Evolutionary conservation across 2,329 filamentous ascomycete genomes (phyloP), one percentile per base, ranked within the genome.

Genomic region (Gnomoniopsis sp.): DNA sequence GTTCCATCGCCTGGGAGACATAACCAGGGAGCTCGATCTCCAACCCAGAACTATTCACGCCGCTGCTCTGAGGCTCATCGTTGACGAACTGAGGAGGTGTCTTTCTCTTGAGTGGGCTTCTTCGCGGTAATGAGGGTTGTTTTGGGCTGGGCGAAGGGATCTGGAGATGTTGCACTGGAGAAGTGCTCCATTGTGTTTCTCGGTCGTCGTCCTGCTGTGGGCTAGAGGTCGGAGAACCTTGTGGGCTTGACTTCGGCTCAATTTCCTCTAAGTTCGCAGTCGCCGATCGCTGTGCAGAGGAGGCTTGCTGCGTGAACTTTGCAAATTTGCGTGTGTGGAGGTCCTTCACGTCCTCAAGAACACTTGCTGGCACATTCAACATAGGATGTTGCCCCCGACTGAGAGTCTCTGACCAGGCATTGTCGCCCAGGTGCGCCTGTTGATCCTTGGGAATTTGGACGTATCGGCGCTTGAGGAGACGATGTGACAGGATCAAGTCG

Each of bases 391-490:
- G 57, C 2, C 60, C 58, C 34, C 55, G 54, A 26, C 62, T 58
- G 4, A 68, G 62, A 17, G 58, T 53, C 52, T 65, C 55, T 44
- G 66, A 70, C 74, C 74, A 76, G 7, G 72, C 80, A 17, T 77
- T 72, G 6, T 70, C 61, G 12, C 72, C 67, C 6, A 88, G 69
- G 6, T 87, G 70, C 10, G 71, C 64, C 47, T 69, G 66, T 64
- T 88, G 85, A 17, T 80, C 74, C 26, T 68, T 71, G 2, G 79
- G 74, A 53, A 84, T 79, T 23, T 65, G 71, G 34, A 80, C 67
- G 63, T 80, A 76, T 47, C 65, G 69, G 19, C 70, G 71, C 33
- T 70, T 68, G 55, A 83, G 76, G 19, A 64, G 69, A 34, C 66
- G 69, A 19, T 68, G 57, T 51, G 66, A 69, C 50, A 72, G n/a